phyloP scores from a whole-genome alignment of 495 filamentous ascomycete species.

The Cercophora newfieldiana region DNA sequence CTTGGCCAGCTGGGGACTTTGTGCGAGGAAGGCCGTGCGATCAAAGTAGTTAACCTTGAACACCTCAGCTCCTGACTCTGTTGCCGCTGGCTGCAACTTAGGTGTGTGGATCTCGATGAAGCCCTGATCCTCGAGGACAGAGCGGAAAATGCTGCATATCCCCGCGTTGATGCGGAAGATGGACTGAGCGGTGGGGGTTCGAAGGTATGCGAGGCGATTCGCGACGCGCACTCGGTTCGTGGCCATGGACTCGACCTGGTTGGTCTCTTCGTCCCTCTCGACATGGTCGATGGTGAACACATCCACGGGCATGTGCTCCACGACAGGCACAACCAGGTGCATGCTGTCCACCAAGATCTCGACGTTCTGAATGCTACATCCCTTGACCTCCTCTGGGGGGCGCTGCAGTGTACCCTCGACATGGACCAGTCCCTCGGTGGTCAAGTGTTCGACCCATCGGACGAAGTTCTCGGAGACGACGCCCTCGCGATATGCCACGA shows the following conservation, averaged over 20 bases:
- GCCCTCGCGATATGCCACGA: slow-evolving; percentile 59
- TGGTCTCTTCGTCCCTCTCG: slow-evolving; percentile 40
- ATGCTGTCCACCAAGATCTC: slow-evolving; percentile 81
- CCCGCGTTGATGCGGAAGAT: slow-evolving; percentile 79
- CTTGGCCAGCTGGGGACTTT: slow-evolving; percentile 92
- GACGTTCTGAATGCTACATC: slow-evolving; percentile 70
- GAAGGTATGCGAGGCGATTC: slow-evolving; percentile 83
- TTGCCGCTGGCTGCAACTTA: slow-evolving; percentile 85
- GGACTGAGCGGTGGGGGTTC: slow-evolving; percentile 81
- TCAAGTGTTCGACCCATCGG: slow-evolving; percentile 79
- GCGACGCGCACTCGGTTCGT: slow-evolving; percentile 57
- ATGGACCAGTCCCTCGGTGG: slow-evolving; percentile 75
- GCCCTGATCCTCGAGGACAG: slow-evolving; percentile 70
- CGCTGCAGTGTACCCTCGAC: slow-evolving; percentile 74
- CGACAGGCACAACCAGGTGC: slow-evolving; percentile 61
- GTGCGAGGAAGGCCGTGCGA: slow-evolving; percentile 81
- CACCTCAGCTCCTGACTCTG: slow-evolving; percentile 91
- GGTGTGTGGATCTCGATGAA: slow-evolving; percentile 94
- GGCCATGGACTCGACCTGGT: slow-evolving; percentile 41
- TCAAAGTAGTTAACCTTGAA: slow-evolving; percentile 96
- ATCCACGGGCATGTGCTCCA: slow-evolving; percentile 72
- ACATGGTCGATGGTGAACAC: slow-evolving; percentile 50
- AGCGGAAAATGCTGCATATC: slow-evolving; percentile 77
- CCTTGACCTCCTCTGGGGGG: slow-evolving; percentile 73
- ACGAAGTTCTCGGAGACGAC: slow-evolving; percentile 77